Evolutionary conservation across 1,139 yeast species (phyloP).

Genomic region (Kodamaea sp.): DNA sequence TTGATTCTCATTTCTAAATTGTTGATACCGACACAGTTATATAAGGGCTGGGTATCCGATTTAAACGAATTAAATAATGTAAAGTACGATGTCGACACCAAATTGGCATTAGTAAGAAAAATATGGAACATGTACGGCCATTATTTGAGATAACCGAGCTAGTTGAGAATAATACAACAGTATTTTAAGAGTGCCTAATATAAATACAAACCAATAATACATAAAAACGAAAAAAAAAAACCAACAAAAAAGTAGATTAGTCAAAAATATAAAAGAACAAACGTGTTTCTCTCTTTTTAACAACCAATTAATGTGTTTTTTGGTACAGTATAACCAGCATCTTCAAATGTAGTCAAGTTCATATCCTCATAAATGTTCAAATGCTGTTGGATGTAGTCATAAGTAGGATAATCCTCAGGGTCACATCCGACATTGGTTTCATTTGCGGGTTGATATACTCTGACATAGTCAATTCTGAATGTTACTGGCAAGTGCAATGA

Average conservation of each 20-base stretch:
- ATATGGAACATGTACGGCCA: slow-evolving; percentile 54
- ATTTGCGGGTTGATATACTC: slow-evolving; percentile 70
- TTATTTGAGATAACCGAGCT: slow-evolving; percentile 25
- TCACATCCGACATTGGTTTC: slow-evolving; percentile 61
- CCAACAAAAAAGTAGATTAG: neutral
- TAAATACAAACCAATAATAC: slow-evolving; percentile 11
- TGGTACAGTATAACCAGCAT: slow-evolving; percentile 67
- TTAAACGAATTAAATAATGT: slow-evolving; percentile 48
- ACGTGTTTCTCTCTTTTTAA: slow-evolving; percentile 3
- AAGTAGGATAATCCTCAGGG: slow-evolving; percentile 69
- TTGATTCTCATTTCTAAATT: slow-evolving; percentile 46
- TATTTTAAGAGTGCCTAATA: slow-evolving; percentile 16
- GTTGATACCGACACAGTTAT: slow-evolving; percentile 46
- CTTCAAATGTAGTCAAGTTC: slow-evolving; percentile 63
- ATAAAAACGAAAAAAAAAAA: slow-evolving; percentile 1
- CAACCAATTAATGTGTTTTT: slow-evolving; percentile 35
- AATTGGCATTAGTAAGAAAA: slow-evolving; percentile 45
- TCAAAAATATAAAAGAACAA: slow-evolving; percentile 4
- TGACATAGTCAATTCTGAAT: slow-evolving; percentile 68
- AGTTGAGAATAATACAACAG: neutral
- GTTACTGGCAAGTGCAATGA: slow-evolving; percentile 63
- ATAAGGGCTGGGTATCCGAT: slow-evolving; percentile 53
- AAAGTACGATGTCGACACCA: slow-evolving; percentile 24
- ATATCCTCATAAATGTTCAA: slow-evolving; percentile 56
- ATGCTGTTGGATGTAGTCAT: slow-evolving; percentile 66